These are phyloP conservation scores for Globisporangium cederbergense DNA, from an alignment of 352 stramenopile species.

Conservation along the genomic window DNA sequence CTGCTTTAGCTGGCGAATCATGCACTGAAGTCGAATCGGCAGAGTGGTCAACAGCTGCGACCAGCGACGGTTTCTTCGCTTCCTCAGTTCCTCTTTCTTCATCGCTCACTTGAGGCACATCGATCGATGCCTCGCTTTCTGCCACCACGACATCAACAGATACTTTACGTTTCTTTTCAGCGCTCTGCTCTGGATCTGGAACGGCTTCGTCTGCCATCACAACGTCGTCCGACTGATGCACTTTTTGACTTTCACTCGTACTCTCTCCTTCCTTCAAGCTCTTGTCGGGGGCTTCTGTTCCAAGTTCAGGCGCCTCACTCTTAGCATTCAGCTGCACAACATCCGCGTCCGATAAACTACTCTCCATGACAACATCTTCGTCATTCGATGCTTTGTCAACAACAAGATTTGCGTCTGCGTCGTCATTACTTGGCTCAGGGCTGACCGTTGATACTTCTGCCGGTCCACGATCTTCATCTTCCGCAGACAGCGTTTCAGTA, in stretches of 20 bases:
- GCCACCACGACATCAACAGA: not conserved
- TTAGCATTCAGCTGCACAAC: not conserved
- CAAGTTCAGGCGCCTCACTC: not conserved
- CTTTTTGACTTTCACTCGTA: not conserved
- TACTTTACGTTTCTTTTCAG: not conserved
- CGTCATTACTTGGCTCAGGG: not conserved
- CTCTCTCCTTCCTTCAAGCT: not conserved
- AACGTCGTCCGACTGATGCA: not conserved
- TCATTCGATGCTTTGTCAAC: not conserved
- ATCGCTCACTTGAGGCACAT: not conserved
- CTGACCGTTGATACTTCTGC: not conserved
- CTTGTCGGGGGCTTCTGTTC: not conserved
- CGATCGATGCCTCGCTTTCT: not conserved
- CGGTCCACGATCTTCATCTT: not conserved
- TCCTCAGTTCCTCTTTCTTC: not conserved
- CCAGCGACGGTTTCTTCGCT: not conserved
- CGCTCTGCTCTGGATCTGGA: not conserved
- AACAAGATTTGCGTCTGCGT: not conserved
- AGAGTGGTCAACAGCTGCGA: not conserved
- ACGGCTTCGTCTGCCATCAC: not conserved
- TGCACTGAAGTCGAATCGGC: not conserved
- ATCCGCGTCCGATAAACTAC: not conserved
- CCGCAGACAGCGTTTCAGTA: not conserved
- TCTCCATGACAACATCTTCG: slow-evolving; percentile 3
- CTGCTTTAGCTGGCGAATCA: not conserved